phyloP scores from a whole-genome alignment of 352 stramenopile species.

The Globisporangium spiculum region DNA sequence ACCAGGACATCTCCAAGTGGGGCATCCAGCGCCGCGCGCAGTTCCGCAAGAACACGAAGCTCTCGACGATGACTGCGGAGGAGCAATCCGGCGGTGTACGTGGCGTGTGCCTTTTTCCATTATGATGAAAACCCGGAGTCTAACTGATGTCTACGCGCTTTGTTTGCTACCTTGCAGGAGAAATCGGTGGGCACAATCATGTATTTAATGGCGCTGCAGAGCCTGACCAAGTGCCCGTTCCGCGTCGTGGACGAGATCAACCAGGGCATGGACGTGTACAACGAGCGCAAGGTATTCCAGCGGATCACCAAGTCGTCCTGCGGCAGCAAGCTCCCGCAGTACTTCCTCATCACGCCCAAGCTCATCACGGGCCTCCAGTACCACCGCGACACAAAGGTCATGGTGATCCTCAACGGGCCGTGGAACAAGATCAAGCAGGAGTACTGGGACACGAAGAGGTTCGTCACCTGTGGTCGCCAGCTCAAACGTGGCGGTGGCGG shows the following conservation, averaged over 20 bases:
- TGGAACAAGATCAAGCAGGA: slow-evolving; percentile 82
- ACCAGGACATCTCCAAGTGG: slow-evolving; percentile 86
- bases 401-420: slow-evolving; percentile 85
- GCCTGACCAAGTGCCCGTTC: slow-evolving; percentile 84
- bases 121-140: not conserved
- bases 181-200: slow-evolving; percentile 91
- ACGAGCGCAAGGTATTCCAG: slow-evolving; percentile 88
- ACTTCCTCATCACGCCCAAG: slow-evolving; percentile 89
- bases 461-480: slow-evolving; percentile 39
- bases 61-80: slow-evolving; percentile 83
- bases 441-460: slow-evolving; percentile 59
- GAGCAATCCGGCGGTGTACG: slow-evolving; percentile 84
- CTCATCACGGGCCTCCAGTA: slow-evolving; percentile 83
- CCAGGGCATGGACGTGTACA: slow-evolving; percentile 89
- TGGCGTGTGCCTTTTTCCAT: slow-evolving; percentile 2
- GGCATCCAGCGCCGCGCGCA: slow-evolving; percentile 82
- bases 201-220: slow-evolving; percentile 89
- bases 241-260: slow-evolving; percentile 89
- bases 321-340: slow-evolving; percentile 82
- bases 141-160: slow-evolving; percentile 8
- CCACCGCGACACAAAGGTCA: slow-evolving; percentile 85
- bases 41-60: slow-evolving; percentile 82
- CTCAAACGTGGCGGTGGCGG: slow-evolving; percentile 25
- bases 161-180: slow-evolving; percentile 41
- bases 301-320: slow-evolving; percentile 87